These are phyloP conservation scores for Gossypium lobatum DNA, from an alignment of 441 rosid genomes.

Conservation along the genomic window DNA sequence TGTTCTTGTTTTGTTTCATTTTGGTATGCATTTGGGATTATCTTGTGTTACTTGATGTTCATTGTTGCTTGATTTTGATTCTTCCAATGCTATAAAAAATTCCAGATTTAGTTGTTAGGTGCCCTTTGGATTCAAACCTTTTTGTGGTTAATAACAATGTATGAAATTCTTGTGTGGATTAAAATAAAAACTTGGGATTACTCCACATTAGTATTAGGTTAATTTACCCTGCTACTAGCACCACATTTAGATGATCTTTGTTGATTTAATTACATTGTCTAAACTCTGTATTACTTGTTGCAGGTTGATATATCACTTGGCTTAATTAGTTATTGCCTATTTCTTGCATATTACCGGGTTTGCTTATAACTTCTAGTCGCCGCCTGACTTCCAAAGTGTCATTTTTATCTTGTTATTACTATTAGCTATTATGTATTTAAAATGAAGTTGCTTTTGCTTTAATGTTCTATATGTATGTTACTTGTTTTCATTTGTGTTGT, in stretches of 20 bases:
- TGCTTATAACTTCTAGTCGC: background rate
- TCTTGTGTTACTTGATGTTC: background rate
- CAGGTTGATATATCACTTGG: background rate
- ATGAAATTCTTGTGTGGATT: background rate
- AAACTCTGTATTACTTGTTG: background rate
- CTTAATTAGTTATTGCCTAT: background rate
- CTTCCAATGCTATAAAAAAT: background rate
- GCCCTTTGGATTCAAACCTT: background rate
- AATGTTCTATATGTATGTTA: background rate
- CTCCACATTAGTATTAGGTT: background rate
- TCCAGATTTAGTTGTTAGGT: background rate
- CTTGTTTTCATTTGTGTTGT: background rate
- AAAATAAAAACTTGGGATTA: background rate
- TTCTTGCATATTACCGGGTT: background rate
- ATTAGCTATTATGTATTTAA: background rate
- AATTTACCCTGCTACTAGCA: slow-evolving; percentile 3
- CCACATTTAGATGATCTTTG: background rate
- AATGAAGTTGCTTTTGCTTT: background rate
- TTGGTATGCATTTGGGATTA: background rate
- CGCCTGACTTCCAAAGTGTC: background rate
- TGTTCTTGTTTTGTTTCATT: background rate
- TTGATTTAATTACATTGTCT: background rate
- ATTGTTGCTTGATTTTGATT: slow-evolving; percentile 4
- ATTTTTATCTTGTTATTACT: background rate
- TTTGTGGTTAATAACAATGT: background rate